A percentile compares a stretch with the other conserved stretches of the same genome.
Conservation (phyloP, 2,329 filamentous ascomycete genomes). For the Sarocladium brachiariae region DNA sequence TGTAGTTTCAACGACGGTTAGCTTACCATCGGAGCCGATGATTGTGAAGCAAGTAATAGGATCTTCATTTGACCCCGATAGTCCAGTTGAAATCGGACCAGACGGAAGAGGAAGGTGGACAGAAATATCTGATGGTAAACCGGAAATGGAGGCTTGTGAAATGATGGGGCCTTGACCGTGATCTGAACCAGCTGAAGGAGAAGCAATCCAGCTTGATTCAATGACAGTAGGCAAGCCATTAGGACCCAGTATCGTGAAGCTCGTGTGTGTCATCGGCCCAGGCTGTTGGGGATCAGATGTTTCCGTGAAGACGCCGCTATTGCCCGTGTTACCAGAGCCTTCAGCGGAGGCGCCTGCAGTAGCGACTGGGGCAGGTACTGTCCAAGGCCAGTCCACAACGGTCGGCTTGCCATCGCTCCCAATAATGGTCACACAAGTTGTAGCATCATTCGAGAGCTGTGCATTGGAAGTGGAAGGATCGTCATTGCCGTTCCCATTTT, state of each 20-base stretch:
- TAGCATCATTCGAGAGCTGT: not conserved
- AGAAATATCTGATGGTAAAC: not conserved
- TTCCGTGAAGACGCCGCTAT: not conserved
- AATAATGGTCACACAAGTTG: not conserved
- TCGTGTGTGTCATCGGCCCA: conserved; percentile 2
- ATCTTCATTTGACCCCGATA: conserved; percentile 10
- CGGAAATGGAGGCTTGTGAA: not conserved
- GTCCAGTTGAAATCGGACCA: conserved; percentile 11
- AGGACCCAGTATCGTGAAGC: conserved; percentile 8
- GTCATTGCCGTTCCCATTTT: not conserved
- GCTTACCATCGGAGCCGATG: conserved; percentile 14
- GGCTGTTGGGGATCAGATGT: not conserved
- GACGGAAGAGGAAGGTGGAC: not conserved
- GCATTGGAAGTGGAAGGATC: not conserved
- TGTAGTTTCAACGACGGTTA: conserved; percentile 11
- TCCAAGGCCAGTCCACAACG: conserved; percentile 9
- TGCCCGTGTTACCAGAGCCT: not conserved
- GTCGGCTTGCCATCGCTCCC: conserved; percentile 9
- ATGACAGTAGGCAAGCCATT: conserved; percentile 8
- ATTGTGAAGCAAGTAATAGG: conserved; percentile 11
- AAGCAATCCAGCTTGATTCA: conserved; percentile 12
- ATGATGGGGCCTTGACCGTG: not conserved
- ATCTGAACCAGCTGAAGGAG: conserved; percentile 14
- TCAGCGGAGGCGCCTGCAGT: not conserved
- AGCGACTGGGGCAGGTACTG: not conserved